Evolutionary conservation across 140 eudicot species (phyloP), one percentile per base, ranked within the genome.

Genomic region (Cichorium intybus): DNA sequence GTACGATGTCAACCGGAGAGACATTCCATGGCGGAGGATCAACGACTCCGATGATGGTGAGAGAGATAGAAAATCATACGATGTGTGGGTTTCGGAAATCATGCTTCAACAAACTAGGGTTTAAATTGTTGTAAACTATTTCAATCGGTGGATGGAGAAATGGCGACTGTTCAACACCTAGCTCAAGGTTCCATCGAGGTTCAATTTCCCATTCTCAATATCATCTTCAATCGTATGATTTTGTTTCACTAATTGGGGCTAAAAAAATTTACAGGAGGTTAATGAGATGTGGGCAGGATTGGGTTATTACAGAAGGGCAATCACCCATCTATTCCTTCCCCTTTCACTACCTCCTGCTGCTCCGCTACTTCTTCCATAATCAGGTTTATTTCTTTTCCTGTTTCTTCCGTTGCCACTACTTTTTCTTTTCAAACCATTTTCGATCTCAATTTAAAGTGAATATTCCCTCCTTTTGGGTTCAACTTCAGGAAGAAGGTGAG

Each of bases 31-130:
- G 97, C 73, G 97, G 29, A 80, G 80, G 69, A 76, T 76, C 50
- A 78, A 68, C 70, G 70, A 24, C 27, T 37, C 8, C 11, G 35
- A 50, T 26, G 71, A 21, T 3, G 71, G 47, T 22, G 75, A 41
- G 0, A 69, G 23, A 24, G 78, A 45, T 21, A 79, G 29, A 16
- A 82, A 77, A 68, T 96, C 95, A 6, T 90, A 90, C 69, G 96
- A 85, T 15, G 97, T 90, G 10, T 90, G 97, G 97, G 97, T 90
- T 60, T 90, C 97, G 3, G 97, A 90, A 63, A 84, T 90, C 18
- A 90, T 90, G 97, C 87, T 90, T 56, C 97, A 90, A 73, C 97
- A 90, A 78, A 90, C 97, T 12, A 80, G 90, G 85, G 97, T 90
- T 72, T 83, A 80, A 46, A 84, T 96, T 57, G 97, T 90, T 0